Evolutionary conservation across 345 rosid species (phyloP), one percentile per base, ranked within the genome.

Genomic region (Salix viminalis): DNA sequence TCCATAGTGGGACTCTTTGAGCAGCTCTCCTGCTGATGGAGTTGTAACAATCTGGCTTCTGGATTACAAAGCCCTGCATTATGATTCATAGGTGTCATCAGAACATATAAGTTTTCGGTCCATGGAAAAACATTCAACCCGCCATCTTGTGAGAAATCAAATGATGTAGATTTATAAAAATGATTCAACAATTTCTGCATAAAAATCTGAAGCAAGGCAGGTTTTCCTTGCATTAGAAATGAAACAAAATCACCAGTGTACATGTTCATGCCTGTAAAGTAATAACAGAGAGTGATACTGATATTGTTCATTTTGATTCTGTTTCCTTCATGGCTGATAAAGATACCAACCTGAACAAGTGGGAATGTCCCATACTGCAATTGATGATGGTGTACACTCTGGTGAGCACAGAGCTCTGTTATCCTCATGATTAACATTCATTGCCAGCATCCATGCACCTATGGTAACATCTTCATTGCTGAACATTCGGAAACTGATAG

Each of bases 381-480:
- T 76, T 39, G 95, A 89, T 72, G 89, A 41, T 28, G 89, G 80
- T 2, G 92, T 84, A 85, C 98, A 94, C 30, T 87, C 93, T 75
- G 91, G 83, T 83, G 78, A 80, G 84, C 97, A 92, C 28, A 93
- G 88, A 69, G 84, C 89, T 65, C 83, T 81, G 71, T 85, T 85
- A 76, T 94, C 83, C 88, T 94, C 98, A 24, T 94, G 98, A 69
- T 89, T 82, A 70, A 94, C 98, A 83, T 94, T 92, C 97, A 94
- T 92, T 80, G 97, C 94, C 70, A 94, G 91, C 97, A 94, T 94
- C 98, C 97, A 94, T 71, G 98, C 88, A 81, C 98, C 97, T 39
- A 94, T 92, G 23, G 97, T 94, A 56, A 92, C 97, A 77, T 92
- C 98, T 83, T 94, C 98, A 56, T 94, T 92, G 86, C 97, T 94